Percentiles rank a stretch among this genome's conserved stretches.
Evolutionary conservation across 495 filamentous ascomycete genomes (phyloP).

Genomic region (Neurospora intermedia): DNA sequence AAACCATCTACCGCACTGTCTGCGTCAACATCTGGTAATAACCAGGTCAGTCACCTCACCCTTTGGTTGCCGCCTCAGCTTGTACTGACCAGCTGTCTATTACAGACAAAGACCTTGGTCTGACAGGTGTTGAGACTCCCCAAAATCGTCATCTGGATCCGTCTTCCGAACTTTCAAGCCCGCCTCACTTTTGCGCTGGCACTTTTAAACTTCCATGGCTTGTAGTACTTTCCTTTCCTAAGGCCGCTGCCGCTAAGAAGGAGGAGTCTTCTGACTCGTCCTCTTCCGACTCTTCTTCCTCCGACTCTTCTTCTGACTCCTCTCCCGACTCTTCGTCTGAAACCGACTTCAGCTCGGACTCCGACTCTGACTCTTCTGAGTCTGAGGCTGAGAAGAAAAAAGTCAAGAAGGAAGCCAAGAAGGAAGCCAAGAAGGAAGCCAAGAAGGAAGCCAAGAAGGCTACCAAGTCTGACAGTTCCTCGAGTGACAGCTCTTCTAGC

Average conservation of each 20-base stretch:
- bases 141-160: neutral
- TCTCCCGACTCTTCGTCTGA: slow-evolving; percentile 27
- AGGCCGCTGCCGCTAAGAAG: slow-evolving; percentile 14
- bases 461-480: slow-evolving; percentile 23
- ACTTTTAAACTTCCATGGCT: neutral
- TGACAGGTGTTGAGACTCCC: neutral
- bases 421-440: neutral
- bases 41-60: neutral
- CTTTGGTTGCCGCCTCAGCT: neutral
- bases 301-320: slow-evolving; percentile 25
- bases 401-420: slow-evolving; percentile 2
- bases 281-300: slow-evolving; percentile 18
- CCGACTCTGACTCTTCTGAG: slow-evolving; percentile 19
- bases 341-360: slow-evolving; percentile 35
- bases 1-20: slow-evolving; percentile 9
- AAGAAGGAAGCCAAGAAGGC: slow-evolving; percentile 6
- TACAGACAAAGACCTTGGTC: neutral
- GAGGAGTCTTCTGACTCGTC: slow-evolving; percentile 18
- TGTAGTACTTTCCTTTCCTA: no score
- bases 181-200: neutral
- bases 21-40: neutral
- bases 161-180: neutral
- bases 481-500: slow-evolving; percentile 10
- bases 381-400: slow-evolving; percentile 13
- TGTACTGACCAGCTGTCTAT: neutral